These are phyloP conservation scores for Dothideomycetidae sp. DNA, from an alignment of 2,329 filamentous ascomycete genomes.

Conservation along the genomic window DNA sequence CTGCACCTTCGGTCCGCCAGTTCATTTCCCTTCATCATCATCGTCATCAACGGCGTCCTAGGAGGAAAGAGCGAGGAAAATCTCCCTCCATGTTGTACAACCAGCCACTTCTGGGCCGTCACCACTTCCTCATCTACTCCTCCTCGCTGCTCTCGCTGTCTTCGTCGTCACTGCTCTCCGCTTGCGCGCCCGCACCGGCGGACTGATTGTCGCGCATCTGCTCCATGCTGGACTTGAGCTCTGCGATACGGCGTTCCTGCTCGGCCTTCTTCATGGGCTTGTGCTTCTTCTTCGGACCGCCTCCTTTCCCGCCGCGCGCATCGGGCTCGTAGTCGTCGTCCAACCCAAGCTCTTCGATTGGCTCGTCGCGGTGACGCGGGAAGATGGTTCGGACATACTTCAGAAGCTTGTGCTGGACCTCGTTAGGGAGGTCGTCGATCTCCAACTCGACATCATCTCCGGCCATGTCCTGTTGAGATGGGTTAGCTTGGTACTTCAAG, in stretches of 20 bases:
- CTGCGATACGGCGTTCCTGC: constrained; percentile 52
- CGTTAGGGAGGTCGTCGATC: constrained; percentile 43
- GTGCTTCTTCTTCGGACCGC: constrained; percentile 51
- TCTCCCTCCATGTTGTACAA: neutral
- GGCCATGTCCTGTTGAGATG: constrained; percentile 28
- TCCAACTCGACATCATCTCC: constrained; percentile 52
- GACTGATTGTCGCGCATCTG: constrained; percentile 11
- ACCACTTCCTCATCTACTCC: constrained; percentile 22
- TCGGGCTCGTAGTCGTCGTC: constrained; percentile 38
- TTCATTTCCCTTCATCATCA: neutral
- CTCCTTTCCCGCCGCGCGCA: constrained; percentile 25
- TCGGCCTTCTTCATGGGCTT: constrained; percentile 63
- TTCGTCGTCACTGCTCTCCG: constrained; percentile 36
- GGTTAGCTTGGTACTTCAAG: no score
- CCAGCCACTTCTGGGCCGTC: neutral
- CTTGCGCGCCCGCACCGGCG: constrained; percentile 6
- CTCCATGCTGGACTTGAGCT: constrained; percentile 45
- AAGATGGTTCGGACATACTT: constrained; percentile 37
- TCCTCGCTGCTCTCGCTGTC: constrained; percentile 37
- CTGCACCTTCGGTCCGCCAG: neutral
- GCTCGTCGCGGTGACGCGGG: constrained; percentile 12
- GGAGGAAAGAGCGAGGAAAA: no score
- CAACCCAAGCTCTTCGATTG: constrained; percentile 24
- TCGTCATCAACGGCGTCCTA: constrained; percentile 1
- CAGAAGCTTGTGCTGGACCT: constrained; percentile 42